Evolutionary conservation across 176 grass and related monocot genomes (phyloP), one percentile per base, ranked within the genome.

Genomic region (Avena eriantha): DNA sequence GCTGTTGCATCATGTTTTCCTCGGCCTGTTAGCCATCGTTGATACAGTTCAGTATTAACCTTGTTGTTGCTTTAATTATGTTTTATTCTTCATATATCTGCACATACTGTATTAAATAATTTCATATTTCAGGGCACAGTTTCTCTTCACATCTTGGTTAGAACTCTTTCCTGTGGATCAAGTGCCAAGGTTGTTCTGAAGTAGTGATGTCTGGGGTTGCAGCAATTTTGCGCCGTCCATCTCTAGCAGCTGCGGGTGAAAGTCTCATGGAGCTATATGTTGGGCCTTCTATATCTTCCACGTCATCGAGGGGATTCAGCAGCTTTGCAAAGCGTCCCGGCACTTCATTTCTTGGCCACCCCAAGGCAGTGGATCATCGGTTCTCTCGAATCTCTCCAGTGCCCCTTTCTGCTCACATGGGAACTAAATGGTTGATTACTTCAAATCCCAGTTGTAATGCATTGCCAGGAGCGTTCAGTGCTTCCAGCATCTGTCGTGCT

Each of bases 251-350:
- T 19, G 53, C 53, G 85, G 70, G 53, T 56, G 53, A 56, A 56
- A 80, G 24, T 81, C 50, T 84, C 64, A 80, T 91, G 89, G 85
- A 81, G 76, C 50, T 63, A 46, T 88, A 67, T 69, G 53, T 82
- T 85, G 78, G 82, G 13, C 53, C 53, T 56, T 21, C 70, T 64
- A 34, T 65, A 61, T 81, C 63, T 85, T 85, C 82, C 43, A 5
- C 35, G 71, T 76, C 69, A 23, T 77, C 23, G 33, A 56, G 70
- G 43, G 84, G 51, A 78, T 91, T 91, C 22, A 82, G 45, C 53
- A 82, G 63, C 60, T 81, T 72, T 71, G 63, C 78, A 53, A 88
- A 71, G 82, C 77, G 59, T 77, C 61, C 45, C 64, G 55, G 4
- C 7, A 64, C 43, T 78, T 55, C 82, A 61, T 14, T 22, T 36